Percentiles rank a stretch among this genome's conserved stretches.
Evolutionary conservation across 1,139 yeast species (phyloP).

Genomic region (Candida frijolesensis): DNA sequence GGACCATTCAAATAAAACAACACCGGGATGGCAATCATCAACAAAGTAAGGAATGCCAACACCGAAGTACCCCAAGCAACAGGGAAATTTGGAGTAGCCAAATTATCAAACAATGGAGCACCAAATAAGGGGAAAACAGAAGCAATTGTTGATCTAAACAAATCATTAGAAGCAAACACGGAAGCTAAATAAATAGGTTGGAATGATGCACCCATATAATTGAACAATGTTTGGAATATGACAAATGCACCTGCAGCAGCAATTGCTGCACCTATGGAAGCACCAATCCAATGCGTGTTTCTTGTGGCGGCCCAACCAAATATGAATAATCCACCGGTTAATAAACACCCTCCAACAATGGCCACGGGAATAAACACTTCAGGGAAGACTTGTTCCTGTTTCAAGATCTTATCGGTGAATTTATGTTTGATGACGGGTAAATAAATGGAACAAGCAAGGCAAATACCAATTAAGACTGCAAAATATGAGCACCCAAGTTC

Average conservation of each 20-base stretch:
- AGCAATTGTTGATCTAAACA: slow-evolving; percentile 30
- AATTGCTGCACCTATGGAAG: slow-evolving; percentile 31
- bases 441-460: slow-evolving; percentile 25
- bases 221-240: slow-evolving; percentile 37
- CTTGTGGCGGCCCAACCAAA: slow-evolving; percentile 36
- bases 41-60: slow-evolving; percentile 56
- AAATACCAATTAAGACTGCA: slow-evolving; percentile 23
- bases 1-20: slow-evolving; percentile 35
- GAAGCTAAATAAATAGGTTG: slow-evolving; percentile 31
- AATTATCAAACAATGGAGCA: slow-evolving; percentile 47
- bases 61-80: slow-evolving; percentile 70
- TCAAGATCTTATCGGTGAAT: slow-evolving; percentile 29
- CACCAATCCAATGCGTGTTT: slow-evolving; percentile 36
- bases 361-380: slow-evolving; percentile 63
- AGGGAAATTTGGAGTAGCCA: slow-evolving; percentile 32
- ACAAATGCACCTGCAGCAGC: slow-evolving; percentile 32
- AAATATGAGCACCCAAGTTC: slow-evolving; percentile 25
- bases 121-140: slow-evolving; percentile 39
- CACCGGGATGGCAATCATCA: slow-evolving; percentile 68
- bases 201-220: slow-evolving; percentile 67
- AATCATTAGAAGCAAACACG: slow-evolving; percentile 33
- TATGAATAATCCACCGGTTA: slow-evolving; percentile 35
- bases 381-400: slow-evolving; percentile 49
- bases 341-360: slow-evolving; percentile 29
- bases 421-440: slow-evolving; percentile 19